Base-by-base conservation (phyloP, 495 filamentous ascomycete species). In the Terfezia claveryi region DNA sequence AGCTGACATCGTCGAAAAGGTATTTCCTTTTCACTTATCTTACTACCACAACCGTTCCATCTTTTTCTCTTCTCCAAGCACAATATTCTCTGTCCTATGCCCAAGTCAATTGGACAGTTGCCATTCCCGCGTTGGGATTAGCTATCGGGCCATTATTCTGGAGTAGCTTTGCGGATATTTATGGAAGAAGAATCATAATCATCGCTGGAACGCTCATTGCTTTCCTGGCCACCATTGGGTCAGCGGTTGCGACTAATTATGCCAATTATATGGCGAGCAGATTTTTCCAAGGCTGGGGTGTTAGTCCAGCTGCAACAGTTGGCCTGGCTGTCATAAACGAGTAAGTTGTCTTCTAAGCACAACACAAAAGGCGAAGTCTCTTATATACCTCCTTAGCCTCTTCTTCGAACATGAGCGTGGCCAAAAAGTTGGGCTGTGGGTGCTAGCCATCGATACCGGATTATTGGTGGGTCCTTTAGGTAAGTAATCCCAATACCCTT, bases 1-100 rank as follows among this genome's bases (percentile, higher is more conserved):
- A 54, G 51, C 55, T 52, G 53, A 36, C 52, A 14, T 58, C 23
- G 41, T 36, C 9, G 23, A 46, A 6, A 38, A 76, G 73, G 65
- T 80, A 80, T 62, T 80, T 79, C 62, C 69, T 80, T 53, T 78
- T 80, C 65, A 80, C 78, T 10, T 80, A 80, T 62, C 71, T 78
- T 50, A 80, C 76, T 4, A 80, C 78, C 0, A 77, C 74, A 2
- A 77, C 78, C 0, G 73, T 81, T 1, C 76, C 76, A 1, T 77
- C 76, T 0, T 80, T 80, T 59, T 54, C 68, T 1, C 67, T 70
- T 11, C 69, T 80, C 16, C 72, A 79, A 59, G 59, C 66, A 20
- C 66, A 74, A 53, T 78, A 72, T 59, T 54, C 58, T 38, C 71
- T 76, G 56, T 66, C 59, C 36, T 73, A 75, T 57, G 65, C 71